Conservation (phyloP, 306 rosid species). For the Castanea sativa region DNA sequence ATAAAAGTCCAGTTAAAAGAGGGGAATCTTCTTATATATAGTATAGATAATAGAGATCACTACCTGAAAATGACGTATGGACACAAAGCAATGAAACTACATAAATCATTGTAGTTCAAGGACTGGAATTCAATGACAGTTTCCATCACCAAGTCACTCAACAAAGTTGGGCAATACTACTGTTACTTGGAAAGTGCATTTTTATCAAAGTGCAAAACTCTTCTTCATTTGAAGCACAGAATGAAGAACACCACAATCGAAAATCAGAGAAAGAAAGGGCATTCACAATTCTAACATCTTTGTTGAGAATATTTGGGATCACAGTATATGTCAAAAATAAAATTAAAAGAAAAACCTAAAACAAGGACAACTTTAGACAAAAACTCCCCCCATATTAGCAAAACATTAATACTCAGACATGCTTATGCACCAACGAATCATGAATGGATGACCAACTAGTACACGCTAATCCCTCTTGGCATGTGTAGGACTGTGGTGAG, state of each 20-base stretch:
- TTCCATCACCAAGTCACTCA: slow-evolving; percentile 4
- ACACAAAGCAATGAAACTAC: not conserved
- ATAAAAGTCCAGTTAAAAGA: too few relatives aligned
- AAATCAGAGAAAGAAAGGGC: too few relatives aligned
- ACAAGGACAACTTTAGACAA: not conserved
- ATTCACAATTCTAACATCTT: too few relatives aligned
- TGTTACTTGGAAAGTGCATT: not conserved
- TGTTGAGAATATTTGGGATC: not conserved
- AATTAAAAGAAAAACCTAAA: not conserved
- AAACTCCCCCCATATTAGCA: not conserved
- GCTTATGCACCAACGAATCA: not conserved
- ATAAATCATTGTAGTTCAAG: slow-evolving; percentile 5
- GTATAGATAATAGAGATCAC: not conserved
- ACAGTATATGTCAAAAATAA: not conserved
- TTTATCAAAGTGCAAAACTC: not conserved
- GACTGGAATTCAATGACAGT: slow-evolving; percentile 16
- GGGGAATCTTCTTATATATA: too few relatives aligned
- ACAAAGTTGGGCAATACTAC: not conserved
- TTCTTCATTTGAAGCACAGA: too few relatives aligned
- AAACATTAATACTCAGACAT: not conserved
- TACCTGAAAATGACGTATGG: not conserved
- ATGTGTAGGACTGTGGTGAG: too few relatives aligned
- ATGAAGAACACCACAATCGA: too few relatives aligned
- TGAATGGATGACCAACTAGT: not conserved
- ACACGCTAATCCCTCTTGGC: not conserved